Percentiles rank a stretch among this genome's conserved stretches.
Evolutionary conservation across 345 rosid genomes (phyloP).

Genomic region (Citrus reticulata): DNA sequence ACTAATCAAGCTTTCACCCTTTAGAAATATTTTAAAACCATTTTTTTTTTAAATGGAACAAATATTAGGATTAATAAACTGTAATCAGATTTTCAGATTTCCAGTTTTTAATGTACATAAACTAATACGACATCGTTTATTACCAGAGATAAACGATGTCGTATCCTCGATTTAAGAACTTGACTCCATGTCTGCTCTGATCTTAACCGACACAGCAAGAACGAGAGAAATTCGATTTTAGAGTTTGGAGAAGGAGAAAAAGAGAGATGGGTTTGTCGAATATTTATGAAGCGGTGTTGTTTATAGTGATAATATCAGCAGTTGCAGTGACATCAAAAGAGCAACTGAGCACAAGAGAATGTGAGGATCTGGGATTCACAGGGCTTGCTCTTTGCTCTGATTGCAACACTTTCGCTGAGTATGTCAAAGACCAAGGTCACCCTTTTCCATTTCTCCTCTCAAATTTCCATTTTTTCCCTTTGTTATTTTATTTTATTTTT

Average conservation of each 20-base stretch:
- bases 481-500: not conserved
- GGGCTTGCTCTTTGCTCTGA: conserved; percentile 98
- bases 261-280: conserved; percentile 12
- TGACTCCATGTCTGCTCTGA: not conserved
- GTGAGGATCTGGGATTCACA: conserved; percentile 87
- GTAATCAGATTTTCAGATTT: too few species aligned
- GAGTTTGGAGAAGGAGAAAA: not conserved
- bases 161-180: not conserved
- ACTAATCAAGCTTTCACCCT: too few species aligned
- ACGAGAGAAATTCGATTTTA: not conserved
- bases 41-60: too few species aligned
- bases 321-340: conserved; percentile 40
- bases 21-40: too few species aligned
- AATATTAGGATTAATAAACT: too few species aligned
- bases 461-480: not conserved
- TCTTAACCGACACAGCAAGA: not conserved
- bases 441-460: not conserved
- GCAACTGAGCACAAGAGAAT: conserved; percentile 63
- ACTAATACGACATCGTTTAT: too few species aligned
- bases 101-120: too few species aligned
- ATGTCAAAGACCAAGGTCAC: conserved; percentile 83
- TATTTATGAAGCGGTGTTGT: not conserved
- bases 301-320: not conserved
- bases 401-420: conserved; percentile 79
- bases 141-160: not conserved